Evolutionary conservation across 1,139 yeast species (phyloP).

Genomic region (Kurtzmaniella natalensis): DNA sequence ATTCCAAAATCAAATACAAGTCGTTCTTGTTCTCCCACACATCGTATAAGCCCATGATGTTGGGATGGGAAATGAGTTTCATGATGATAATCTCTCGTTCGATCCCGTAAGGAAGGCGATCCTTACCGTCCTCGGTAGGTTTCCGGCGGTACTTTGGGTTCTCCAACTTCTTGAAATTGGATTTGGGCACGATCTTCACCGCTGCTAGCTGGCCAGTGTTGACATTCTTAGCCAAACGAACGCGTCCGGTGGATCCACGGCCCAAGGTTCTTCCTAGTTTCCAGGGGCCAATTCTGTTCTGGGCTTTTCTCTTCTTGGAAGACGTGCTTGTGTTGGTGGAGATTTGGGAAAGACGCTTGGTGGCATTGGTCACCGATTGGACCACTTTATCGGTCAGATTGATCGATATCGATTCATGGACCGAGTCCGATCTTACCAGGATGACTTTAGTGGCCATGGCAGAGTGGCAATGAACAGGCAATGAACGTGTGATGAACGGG

Average conservation of each 20-base stretch:
- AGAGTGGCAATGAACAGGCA: not conserved
- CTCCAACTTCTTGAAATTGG: constrained; percentile 54
- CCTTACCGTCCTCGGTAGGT: constrained; percentile 42
- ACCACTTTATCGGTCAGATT: constrained; percentile 42
- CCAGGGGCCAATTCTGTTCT: constrained; percentile 94
- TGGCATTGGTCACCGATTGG: constrained; percentile 57
- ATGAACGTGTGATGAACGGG: no score
- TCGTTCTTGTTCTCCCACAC: constrained; percentile 98
- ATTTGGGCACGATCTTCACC: constrained; percentile 91
- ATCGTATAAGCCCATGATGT: constrained; percentile 92
- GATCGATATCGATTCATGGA: constrained; percentile 20
- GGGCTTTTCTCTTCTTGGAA: constrained; percentile 51
- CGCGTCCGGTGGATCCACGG: constrained; percentile 93
- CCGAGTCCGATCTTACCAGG: constrained; percentile 10
- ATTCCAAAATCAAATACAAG: constrained; percentile 83
- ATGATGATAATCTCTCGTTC: constrained; percentile 93
- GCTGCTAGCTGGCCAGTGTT: constrained; percentile 90
- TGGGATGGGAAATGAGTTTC: constrained; percentile 88
- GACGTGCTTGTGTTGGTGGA: constrained; percentile 51
- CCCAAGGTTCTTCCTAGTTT: constrained; percentile 91
- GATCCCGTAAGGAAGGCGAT: constrained; percentile 82
- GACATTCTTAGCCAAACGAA: constrained; percentile 82
- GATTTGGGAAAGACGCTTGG: constrained; percentile 59
- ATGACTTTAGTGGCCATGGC: constrained; percentile 11
- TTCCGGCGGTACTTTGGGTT: constrained; percentile 42